These are phyloP conservation scores for Cyathus striatus DNA, from an alignment of 768 basidiomycete species.

Conservation along the genomic window DNA sequence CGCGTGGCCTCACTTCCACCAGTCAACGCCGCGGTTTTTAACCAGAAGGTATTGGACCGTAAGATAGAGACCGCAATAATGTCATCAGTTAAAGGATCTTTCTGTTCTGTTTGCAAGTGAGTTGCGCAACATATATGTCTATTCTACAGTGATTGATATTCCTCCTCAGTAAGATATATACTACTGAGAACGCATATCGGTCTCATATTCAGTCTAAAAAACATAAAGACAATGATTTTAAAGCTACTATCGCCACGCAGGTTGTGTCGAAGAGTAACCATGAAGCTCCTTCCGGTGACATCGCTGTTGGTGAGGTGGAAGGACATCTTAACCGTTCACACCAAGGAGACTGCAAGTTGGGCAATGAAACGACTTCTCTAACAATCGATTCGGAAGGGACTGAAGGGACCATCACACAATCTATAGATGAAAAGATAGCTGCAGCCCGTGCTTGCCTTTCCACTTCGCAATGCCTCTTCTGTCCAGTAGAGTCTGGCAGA, in stretches of 20 bases:
- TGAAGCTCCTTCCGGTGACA: background rate
- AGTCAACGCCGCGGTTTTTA: constrained; percentile 71
- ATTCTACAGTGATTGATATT: background rate
- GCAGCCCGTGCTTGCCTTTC: constrained; percentile 62
- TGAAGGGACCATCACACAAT: constrained; percentile 43
- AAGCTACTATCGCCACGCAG: too few relatives aligned
- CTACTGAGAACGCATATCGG: constrained; percentile 82
- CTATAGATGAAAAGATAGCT: constrained; percentile 73
- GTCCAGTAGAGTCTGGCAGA: constrained; percentile 43
- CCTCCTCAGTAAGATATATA: constrained; percentile 72
- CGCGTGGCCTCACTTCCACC: constrained; percentile 88
- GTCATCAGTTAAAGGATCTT: constrained; percentile 51
- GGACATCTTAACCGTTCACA: too few relatives aligned
- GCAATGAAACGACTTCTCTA: background rate
- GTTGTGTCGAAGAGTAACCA: too few relatives aligned
- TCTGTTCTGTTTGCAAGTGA: constrained; percentile 83
- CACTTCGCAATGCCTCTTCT: constrained; percentile 81
- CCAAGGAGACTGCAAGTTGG: too few relatives aligned
- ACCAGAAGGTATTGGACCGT: constrained; percentile 83
- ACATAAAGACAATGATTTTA: constrained; percentile 75
- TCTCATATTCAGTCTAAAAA: constrained; percentile 88
- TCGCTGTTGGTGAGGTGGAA: too few relatives aligned
- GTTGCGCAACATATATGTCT: constrained; percentile 20
- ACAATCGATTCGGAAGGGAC: constrained; percentile 21
- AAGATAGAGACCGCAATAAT: constrained; percentile 69